Base-by-base conservation (phyloP, 1,284 basidiomycete species). In the Sphaerobolus stellatus region DNA sequence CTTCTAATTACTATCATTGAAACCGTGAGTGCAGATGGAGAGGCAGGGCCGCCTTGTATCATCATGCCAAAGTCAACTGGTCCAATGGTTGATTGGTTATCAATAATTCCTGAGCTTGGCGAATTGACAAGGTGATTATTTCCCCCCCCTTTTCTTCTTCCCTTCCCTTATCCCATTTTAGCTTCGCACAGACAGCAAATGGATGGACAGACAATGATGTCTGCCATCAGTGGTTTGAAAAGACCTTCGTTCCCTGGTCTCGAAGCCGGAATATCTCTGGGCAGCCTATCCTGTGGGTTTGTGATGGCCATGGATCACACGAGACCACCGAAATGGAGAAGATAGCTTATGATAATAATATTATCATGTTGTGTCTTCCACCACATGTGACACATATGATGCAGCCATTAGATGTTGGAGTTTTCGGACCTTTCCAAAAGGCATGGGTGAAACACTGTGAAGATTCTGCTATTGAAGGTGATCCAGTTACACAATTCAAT, bases 261-360 rank as follows among this genome's bases (percentile, higher is more conserved):
- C 56, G 53, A n/a, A 62, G 38, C 5, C 57, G 59, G 4, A 68
- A 67, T 34, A 52, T 50, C 8, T 51, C 60, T 1, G 59, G 61
- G 6, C 61, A 62, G 6, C 67, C 68, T 48, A 65, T 64, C 1
- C 62, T 77, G 0, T 63, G 77, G 1, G 68, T 77, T 48, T 61
- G 75, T 29, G 73, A 78, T 64, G 71, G 75, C 4, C 75, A 77
- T 56, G 69, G 67, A 40, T 74, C 69, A 4, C 74, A 77, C 53
- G 60, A 57, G 34, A 71, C 33, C 11, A 16, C 30, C 18, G 5
- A 48, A 14, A 56, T 58, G 34, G 6, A 27, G 11, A 31, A 44
- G 20, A 38, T 40, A 8, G 44, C 50, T 2, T 36, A 24, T 18
- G n/a, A 8, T 38, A 30, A 9, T 20, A 45, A 13, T 33, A 47